Percentiles rank a stretch among this genome's conserved stretches.
Evolutionary conservation across 208 protist species (phyloP).

Genomic region (Leishmania major): DNA sequence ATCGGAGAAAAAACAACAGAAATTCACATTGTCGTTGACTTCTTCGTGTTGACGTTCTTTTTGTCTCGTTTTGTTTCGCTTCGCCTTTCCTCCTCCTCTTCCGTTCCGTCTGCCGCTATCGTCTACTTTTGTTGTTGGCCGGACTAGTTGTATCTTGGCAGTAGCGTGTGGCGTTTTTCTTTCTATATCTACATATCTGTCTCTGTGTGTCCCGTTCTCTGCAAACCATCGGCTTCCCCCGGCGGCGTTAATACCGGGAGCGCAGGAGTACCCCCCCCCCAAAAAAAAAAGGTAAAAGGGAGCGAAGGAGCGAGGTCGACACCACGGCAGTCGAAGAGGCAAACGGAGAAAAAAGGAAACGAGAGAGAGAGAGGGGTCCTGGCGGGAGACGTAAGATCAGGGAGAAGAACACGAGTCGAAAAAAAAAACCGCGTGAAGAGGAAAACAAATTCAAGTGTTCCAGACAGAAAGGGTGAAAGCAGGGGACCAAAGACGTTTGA

Average conservation of each 20-base stretch:
- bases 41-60: neutral
- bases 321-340: neutral
- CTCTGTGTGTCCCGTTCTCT: neutral
- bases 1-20: too few species aligned
- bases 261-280: neutral
- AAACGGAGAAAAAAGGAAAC: neutral
- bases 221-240: neutral
- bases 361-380: neutral
- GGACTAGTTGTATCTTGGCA: neutral
- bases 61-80: neutral
- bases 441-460: neutral
- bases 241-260: neutral
- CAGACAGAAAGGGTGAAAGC: neutral
- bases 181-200: neutral
- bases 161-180: neutral
- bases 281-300: neutral
- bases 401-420: neutral
- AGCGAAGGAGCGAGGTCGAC: neutral
- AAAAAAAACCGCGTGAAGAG: neutral
- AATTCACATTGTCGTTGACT: too few species aligned
- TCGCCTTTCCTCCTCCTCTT: neutral
- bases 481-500: neutral
- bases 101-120: neutral
- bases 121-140: conserved; percentile 8
- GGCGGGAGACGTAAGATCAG: neutral